Evolutionary conservation across 179 eudicot genomes (phyloP), one percentile per base, ranked within the genome.

Genomic region (Corrigiola litoralis): DNA sequence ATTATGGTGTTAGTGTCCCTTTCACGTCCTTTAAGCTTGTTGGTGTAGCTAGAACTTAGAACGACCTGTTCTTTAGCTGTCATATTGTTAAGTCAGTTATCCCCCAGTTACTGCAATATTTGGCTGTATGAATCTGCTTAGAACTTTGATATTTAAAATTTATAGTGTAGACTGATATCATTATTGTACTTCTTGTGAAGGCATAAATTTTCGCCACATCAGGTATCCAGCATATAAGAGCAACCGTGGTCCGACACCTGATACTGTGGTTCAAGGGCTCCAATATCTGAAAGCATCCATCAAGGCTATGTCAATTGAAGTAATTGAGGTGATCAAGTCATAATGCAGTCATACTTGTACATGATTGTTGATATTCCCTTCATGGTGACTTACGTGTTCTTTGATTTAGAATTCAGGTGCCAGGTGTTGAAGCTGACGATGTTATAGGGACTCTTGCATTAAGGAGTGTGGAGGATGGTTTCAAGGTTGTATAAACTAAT

Each of bases 361-460:
- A 11, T 31, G 41, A 14, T 28, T 31, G 34, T 20, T 58, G 58
- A 10, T 32, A 40, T 33, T 29, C 63, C 41, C 51, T 64, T 66
- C 23, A 25, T 63, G 33, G 29, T 57, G 53, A 25, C 10, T 63
- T 25, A 60, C 50, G 25, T 14, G 46, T 62, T 21, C 42, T n/a
- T 66, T 59, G 41, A 63, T n/a, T 66, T 65, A 40, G 49, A 71
- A 27, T 8, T 58, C 70, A 94, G 99, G 99, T 88, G 49, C 99
- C 99, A 37, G 99, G 99, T 45, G 99, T 94, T 73, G 99, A 94
- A 80, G 99, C 99, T 72, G 99, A 94, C 73, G 99, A 94, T 75
- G 99, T 94, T 61, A 94, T 94, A 68, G 99, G 96, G 41, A 90
- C 97, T 67, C 82, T 94, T 70, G 96, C 96, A 17, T 63, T 72